Evolutionary conservation across 345 rosid species (phyloP), one percentile per base, ranked within the genome.

Genomic region (Populus deltoides): DNA sequence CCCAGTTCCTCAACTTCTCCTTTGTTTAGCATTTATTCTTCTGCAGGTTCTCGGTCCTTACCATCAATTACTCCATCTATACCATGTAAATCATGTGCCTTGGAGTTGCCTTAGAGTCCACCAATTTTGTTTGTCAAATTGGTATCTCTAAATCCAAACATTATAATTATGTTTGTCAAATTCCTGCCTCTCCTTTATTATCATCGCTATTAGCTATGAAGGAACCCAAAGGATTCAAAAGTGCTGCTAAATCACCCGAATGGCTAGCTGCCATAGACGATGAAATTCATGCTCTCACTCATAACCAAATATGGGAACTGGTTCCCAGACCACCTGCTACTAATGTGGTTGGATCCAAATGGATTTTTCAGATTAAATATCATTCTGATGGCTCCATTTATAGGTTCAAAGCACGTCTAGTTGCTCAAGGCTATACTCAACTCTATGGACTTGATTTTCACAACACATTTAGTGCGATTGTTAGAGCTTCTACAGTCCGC

Each of bases 271-370:
- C 16, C 15, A 43, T 43, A 4, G 66, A 29, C 8, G 78, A 80
- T 25, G 79, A 75, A 70, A 17, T 75, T 25, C 49, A 33, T 12
- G 83, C 83, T 9, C 31, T 75, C 8, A 39, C 38, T 25, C n/a
- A 81, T 33, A 33, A 75, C 29, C 35, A 39, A 11, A 76, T 80
- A 1, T 81, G 69, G 72, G 22, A 15, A 15, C n/a, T 76, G 20
- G 77, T 70, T 18, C 77, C 81, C 6, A 33, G 38, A 27, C 72
- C 59, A 17, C 18, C 51, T 4, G 22, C 51, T 31, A 51, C 68
- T 1, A 71, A 63, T 16, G 24, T 76, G 49, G 29, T 81, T n/a
- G 68, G 80, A 8, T 75, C 72, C 62, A 81, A 62, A 65, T 80
- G 72, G 83, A 55, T 80, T 17, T 75, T 80, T 35, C 9, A 0